Percentiles rank a stretch among this genome's conserved stretches.
These are phyloP conservation scores for Chrysosporium keratinophilum DNA, from an alignment of 2,329 filamentous ascomycete genomes.

Conservation along the genomic window DNA sequence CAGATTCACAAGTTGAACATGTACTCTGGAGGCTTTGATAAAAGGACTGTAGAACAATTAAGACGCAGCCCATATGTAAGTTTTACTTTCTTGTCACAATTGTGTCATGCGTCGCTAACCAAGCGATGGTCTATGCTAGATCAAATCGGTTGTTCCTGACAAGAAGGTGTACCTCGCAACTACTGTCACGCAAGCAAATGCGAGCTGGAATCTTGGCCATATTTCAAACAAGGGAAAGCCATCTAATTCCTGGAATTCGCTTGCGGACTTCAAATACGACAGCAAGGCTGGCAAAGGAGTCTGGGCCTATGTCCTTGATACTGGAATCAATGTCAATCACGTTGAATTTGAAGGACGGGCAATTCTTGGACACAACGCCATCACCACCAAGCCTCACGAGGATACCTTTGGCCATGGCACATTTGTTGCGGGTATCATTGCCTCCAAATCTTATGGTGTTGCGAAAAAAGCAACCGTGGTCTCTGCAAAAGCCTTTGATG, in stretches of 20 bases:
- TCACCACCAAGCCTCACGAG: slow-evolving; percentile 4
- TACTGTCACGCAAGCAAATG: slow-evolving; percentile 4
- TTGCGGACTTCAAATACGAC: slow-evolving; percentile 10
- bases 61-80: slow-evolving; percentile 10
- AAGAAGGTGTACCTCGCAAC: slow-evolving; percentile 7
- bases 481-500: slow-evolving; percentile 12
- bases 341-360: slow-evolving; percentile 12
- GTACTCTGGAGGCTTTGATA: slow-evolving; percentile 12
- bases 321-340: slow-evolving; percentile 12
- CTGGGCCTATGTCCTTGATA: slow-evolving; percentile 13
- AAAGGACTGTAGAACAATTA: slow-evolving; percentile 8
- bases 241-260: neutral
- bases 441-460: slow-evolving; percentile 11
- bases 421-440: slow-evolving; percentile 12
- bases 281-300: slow-evolving; percentile 10
- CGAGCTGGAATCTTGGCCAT: slow-evolving; percentile 9
- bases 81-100: too few relatives aligned
- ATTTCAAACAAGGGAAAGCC: slow-evolving; percentile 12
- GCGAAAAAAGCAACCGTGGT: slow-evolving; percentile 13
- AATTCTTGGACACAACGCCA: slow-evolving; percentile 11
- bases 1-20: slow-evolving; percentile 12
- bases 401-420: slow-evolving; percentile 13
- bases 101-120: neutral
- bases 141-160: slow-evolving; percentile 10
- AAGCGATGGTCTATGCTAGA: neutral